phyloP scores from a whole-genome alignment of 495 filamentous ascomycete species.

The Pyrenula aspistea region DNA sequence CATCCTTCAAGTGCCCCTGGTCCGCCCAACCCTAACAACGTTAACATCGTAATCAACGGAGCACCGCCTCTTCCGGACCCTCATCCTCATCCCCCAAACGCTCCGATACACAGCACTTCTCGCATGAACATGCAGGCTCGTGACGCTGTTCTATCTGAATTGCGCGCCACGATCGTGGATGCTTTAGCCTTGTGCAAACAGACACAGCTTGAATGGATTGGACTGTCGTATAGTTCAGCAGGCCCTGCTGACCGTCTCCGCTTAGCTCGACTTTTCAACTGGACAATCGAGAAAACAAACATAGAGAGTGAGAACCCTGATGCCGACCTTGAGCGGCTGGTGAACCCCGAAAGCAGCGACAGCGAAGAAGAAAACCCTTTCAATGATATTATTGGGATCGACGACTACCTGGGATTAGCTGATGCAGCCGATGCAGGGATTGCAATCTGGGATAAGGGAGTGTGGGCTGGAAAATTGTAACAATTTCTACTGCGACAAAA shows the following conservation, averaged over 20 bases:
- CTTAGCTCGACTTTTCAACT: neutral
- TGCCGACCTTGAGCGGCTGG: neutral
- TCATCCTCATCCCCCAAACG: neutral
- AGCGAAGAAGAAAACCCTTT: conserved; percentile 1
- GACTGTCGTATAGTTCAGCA: neutral
- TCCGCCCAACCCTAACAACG: neutral
- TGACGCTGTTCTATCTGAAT: neutral
- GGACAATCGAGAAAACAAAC: neutral
- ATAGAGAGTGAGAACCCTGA: neutral
- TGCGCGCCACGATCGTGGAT: neutral
- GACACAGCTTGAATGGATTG: conserved; percentile 1
- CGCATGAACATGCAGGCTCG: neutral
- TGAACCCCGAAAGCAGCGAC: neutral
- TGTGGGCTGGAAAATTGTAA: conserved; percentile 8
- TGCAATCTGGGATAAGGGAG: conserved; percentile 10
- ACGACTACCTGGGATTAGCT: neutral
- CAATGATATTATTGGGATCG: neutral
- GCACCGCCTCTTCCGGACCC: neutral
- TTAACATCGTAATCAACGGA: neutral
- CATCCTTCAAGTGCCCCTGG: neutral
- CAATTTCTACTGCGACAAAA: neutral
- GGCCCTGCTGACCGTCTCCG: neutral
- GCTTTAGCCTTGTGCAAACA: neutral
- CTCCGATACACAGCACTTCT: neutral
- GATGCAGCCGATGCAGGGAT: conserved; percentile 1